Percentiles rank a stretch among this genome's conserved stretches.
Conservation (phyloP, 2,329 filamentous ascomycete species). For the Arthroderma uncinatum region DNA sequence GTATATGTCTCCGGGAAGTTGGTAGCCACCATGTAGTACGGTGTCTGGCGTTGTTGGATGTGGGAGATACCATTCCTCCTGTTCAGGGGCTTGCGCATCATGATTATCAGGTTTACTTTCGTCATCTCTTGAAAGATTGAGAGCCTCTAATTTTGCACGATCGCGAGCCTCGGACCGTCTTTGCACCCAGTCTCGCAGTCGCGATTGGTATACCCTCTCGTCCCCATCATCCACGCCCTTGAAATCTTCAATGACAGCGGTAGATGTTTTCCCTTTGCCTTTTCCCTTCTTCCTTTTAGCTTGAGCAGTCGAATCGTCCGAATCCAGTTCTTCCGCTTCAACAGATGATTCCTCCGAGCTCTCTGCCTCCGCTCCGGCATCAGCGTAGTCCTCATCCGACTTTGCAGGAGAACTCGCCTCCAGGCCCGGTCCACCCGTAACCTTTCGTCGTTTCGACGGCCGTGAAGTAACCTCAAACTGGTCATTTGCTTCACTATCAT, state of each 20-base stretch:
- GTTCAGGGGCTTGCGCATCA: constrained; percentile 13
- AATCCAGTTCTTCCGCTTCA: constrained; percentile 10
- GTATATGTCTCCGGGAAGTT: constrained; percentile 82
- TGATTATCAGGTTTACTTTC: constrained; percentile 19
- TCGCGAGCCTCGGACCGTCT: constrained; percentile 50
- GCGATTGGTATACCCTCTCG: constrained; percentile 64
- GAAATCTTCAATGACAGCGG: constrained; percentile 43
- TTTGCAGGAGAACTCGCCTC: neutral
- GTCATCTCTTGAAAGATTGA: constrained; percentile 21
- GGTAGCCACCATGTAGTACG: constrained; percentile 61
- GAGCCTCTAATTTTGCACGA: constrained; percentile 30
- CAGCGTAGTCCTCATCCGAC: constrained; percentile 27
- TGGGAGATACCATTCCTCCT: constrained; percentile 70
- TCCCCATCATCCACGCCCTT: constrained; percentile 76
- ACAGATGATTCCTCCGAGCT: constrained; percentile 15
- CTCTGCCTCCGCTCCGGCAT: constrained; percentile 15
- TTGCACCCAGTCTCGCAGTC: constrained; percentile 64
- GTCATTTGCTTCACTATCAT: constrained; percentile 34
- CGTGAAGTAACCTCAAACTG: constrained; percentile 21
- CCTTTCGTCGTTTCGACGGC: constrained; percentile 28
- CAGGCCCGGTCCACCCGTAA: constrained; percentile 14
- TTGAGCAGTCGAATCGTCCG: constrained; percentile 13
- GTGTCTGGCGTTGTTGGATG: constrained; percentile 74
- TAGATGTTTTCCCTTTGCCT: constrained; percentile 24
- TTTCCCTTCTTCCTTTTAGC: constrained; percentile 17